These are phyloP conservation scores for Mycena filopes DNA, from an alignment of 768 basidiomycete genomes.

Conservation along the genomic window DNA sequence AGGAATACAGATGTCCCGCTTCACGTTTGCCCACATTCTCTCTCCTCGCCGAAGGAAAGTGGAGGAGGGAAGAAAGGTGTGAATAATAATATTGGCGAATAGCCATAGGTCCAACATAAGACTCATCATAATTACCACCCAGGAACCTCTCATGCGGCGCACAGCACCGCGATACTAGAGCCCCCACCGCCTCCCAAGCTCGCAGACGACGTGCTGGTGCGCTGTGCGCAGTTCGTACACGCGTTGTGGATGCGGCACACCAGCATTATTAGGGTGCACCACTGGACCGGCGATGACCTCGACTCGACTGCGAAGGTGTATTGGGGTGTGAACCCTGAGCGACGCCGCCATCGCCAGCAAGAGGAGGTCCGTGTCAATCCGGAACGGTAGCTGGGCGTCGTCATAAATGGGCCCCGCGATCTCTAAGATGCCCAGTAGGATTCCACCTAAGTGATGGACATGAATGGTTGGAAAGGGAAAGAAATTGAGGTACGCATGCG, in stretches of 20 bases:
- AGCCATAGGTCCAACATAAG: too few relatives aligned
- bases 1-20: too few relatives aligned
- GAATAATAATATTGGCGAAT: too few relatives aligned
- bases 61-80: too few relatives aligned
- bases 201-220: not conserved
- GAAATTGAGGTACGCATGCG: not conserved
- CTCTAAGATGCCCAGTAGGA: slow-evolving; percentile 24
- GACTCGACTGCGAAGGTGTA: slow-evolving; percentile 15
- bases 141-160: too few relatives aligned
- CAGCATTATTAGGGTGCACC: not conserved
- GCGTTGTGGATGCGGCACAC: not conserved
- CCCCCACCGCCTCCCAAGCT: not conserved
- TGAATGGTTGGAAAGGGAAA: not conserved
- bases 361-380: slow-evolving; percentile 19
- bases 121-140: too few relatives aligned
- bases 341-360: slow-evolving; percentile 22
- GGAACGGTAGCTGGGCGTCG: slow-evolving; percentile 7
- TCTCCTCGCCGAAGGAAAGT: too few relatives aligned
- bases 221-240: slow-evolving; percentile 18
- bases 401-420: slow-evolving; percentile 20
- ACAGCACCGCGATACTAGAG: not conserved
- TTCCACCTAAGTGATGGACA: not conserved
- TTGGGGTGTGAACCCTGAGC: slow-evolving; percentile 3
- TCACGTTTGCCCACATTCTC: too few relatives aligned
- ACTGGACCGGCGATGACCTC: not conserved